Evolutionary conservation across 257 asterid genomes (phyloP).

Genomic region (Rhazya stricta): DNA sequence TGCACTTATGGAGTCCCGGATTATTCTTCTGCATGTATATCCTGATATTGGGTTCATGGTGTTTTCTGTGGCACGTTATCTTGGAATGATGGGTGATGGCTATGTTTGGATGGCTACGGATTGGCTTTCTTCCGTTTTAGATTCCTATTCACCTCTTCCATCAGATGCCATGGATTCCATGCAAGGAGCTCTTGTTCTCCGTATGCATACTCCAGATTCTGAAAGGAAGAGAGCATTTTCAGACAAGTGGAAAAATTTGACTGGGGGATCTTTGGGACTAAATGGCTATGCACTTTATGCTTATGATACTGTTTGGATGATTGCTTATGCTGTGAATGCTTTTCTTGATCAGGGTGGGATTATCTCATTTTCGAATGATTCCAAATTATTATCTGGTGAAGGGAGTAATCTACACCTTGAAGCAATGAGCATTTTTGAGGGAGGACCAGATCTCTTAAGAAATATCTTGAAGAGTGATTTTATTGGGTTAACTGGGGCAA

Average conservation of each 20-base stretch:
- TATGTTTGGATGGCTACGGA: constrained; percentile 53
- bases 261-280: constrained; percentile 51
- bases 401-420: constrained; percentile 60
- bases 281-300: constrained; percentile 71
- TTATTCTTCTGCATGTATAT: constrained; percentile 42
- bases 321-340: constrained; percentile 74
- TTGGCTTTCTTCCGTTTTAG: constrained; percentile 45
- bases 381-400: constrained; percentile 35
- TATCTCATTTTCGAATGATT: constrained; percentile 61
- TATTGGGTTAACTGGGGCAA: constrained; percentile 64
- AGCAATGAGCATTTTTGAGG: constrained; percentile 64
- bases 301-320: constrained; percentile 79
- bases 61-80: constrained; percentile 41
- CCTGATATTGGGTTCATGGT: constrained; percentile 34
- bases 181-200: constrained; percentile 44
- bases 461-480: constrained; percentile 53
- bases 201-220: constrained; percentile 42
- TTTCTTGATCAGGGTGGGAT: constrained; percentile 66
- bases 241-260: constrained; percentile 51
- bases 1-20: constrained; percentile 38
- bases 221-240: constrained; percentile 46
- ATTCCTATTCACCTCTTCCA: constrained; percentile 34
- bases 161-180: constrained; percentile 28
- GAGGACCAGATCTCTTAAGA: constrained; percentile 64
- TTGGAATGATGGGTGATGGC: constrained; percentile 47